Evolutionary conservation across 441 rosid species (phyloP).

Genomic region (Raphanus hybrid): DNA sequence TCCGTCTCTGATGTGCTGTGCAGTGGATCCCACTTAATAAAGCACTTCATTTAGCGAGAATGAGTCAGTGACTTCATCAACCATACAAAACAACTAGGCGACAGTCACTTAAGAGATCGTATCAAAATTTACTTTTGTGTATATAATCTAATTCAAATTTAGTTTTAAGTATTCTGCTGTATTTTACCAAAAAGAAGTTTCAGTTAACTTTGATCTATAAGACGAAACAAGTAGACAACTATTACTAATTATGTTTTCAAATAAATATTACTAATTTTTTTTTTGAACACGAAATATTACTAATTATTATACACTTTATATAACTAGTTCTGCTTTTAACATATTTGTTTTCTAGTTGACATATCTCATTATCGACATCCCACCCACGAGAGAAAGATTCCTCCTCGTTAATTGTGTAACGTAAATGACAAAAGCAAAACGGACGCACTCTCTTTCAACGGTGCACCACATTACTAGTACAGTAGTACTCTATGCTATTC

Average conservation of each 20-base stretch:
- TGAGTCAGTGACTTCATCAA: conserved; percentile 24
- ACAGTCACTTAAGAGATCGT: conserved; percentile 13
- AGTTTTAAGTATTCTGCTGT: background rate
- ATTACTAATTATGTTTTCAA: no score
- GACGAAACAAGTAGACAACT: background rate
- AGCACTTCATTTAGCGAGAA: conserved; percentile 4
- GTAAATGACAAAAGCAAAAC: conserved; percentile 41
- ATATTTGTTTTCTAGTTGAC: conserved; percentile 3
- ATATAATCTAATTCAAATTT: background rate
- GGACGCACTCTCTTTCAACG: conserved; percentile 37
- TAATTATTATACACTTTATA: background rate
- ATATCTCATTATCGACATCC: conserved; percentile 17
- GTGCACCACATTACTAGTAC: conserved; percentile 21
- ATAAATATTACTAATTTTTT: no score
- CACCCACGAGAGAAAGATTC: conserved; percentile 40
- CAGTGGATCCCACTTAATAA: conserved; percentile 28
- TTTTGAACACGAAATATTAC: no score
- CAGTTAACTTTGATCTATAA: background rate
- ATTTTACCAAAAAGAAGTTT: background rate
- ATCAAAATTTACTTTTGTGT: background rate
- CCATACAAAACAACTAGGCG: conserved; percentile 31
- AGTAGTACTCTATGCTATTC: conserved; percentile 18
- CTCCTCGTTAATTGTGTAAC: conserved; percentile 38
- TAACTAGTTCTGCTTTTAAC: conserved; percentile 1
- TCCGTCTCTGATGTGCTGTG: conserved; percentile 25